phyloP scores from a whole-genome alignment of 805 yeast genomes.

The Kuraishia cidri region DNA sequence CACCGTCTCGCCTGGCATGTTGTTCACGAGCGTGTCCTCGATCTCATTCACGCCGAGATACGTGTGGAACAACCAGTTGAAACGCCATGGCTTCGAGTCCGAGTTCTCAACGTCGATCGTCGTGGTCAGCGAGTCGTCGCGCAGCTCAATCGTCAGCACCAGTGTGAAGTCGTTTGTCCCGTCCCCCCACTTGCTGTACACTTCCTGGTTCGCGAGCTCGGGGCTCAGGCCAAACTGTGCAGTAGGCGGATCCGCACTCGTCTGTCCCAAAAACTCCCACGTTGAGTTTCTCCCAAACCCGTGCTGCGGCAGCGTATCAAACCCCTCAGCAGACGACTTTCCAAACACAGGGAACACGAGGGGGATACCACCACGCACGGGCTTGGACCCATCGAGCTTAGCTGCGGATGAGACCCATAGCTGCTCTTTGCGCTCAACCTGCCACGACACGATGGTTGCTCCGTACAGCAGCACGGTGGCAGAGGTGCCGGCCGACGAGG shows the following conservation, averaged over 20 bases:
- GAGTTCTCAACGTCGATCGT: conserved; percentile 69
- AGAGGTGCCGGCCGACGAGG: conserved; percentile 33
- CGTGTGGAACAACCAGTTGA: conserved; percentile 94
- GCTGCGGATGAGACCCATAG: conserved; percentile 78
- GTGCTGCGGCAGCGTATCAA: conserved; percentile 79
- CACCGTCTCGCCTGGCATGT: conserved; percentile 64
- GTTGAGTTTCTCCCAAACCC: conserved; percentile 87
- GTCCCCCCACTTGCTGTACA: conserved; percentile 46
- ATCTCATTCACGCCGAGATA: conserved; percentile 72
- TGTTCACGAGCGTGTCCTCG: conserved; percentile 67
- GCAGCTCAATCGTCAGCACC: conserved; percentile 2
- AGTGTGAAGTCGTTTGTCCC: conserved; percentile 46
- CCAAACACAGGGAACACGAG: conserved; percentile 94
- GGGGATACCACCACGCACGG: conserved; percentile 97
- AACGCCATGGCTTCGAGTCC: conserved; percentile 58
- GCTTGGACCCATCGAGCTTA: conserved; percentile 81
- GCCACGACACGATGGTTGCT: conserved; percentile 86
- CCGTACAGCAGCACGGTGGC: conserved; percentile 78
- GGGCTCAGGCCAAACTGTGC: conserved; percentile 90
- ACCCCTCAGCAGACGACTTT: conserved; percentile 58
- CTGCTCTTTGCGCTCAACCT: conserved; percentile 61
- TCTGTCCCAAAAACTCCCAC: conserved; percentile 94
- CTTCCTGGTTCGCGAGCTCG: conserved; percentile 61
- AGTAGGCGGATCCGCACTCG: conserved; percentile 58
- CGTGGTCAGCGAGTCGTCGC: conserved; percentile 1